Evolutionary conservation across 257 asterid species (phyloP).

Genomic region (Penstemon newberryi): DNA sequence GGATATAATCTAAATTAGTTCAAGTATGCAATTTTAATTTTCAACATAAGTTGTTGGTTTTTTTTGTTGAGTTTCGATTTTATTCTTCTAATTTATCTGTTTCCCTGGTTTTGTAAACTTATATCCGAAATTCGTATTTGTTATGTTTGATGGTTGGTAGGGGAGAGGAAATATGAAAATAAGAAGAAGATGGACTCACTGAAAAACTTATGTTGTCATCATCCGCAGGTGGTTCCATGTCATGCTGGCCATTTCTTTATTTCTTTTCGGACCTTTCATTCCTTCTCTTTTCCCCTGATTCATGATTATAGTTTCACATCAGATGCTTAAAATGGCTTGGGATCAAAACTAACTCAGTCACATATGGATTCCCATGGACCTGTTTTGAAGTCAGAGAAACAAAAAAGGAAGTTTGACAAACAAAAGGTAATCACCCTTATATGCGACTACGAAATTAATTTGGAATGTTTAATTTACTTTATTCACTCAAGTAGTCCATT

Average conservation of each 20-base stretch:
- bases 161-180: background rate
- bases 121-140: no score
- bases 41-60: no score
- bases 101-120: no score
- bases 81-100: no score
- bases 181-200: constrained; percentile 32
- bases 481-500: constrained; percentile 1
- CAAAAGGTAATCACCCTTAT: constrained; percentile 49
- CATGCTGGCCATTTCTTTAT: constrained; percentile 19
- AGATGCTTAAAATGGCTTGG: constrained; percentile 50
- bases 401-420: constrained; percentile 46
- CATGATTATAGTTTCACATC: constrained; percentile 27
- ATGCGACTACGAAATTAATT: background rate
- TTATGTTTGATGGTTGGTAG: no score
- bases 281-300: constrained; percentile 28
- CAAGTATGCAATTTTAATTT: no score
- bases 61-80: no score
- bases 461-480: constrained; percentile 14
- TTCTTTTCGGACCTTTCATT: constrained; percentile 11
- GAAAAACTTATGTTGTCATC: constrained; percentile 36
- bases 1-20: no score
- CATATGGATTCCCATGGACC: constrained; percentile 39
- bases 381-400: constrained; percentile 45
- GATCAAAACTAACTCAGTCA: constrained; percentile 35
- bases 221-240: constrained; percentile 43